Conservation (phyloP, 805 yeast genomes). For the Myxozyma geophila region DNA sequence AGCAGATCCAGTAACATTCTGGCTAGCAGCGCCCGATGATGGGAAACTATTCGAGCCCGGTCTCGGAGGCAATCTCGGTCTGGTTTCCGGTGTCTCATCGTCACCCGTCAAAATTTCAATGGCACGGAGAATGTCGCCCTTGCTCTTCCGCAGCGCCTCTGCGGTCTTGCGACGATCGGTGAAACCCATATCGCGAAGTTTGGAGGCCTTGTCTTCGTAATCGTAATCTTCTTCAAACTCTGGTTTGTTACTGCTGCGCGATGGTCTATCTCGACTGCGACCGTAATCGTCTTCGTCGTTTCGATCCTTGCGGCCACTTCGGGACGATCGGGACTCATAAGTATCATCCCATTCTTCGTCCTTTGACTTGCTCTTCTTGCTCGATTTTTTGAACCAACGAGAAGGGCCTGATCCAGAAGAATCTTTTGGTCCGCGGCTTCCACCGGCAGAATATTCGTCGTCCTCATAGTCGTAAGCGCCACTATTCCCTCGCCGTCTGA, state of each 20-base stretch:
- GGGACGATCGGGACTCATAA: slow-evolving; percentile 4
- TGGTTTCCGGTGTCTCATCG: slow-evolving; percentile 17
- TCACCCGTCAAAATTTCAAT: slow-evolving; percentile 49
- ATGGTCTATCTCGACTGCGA: neutral
- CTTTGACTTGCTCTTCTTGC: slow-evolving; percentile 10
- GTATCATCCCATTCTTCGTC: neutral
- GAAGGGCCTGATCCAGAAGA: slow-evolving; percentile 11
- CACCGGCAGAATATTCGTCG: neutral
- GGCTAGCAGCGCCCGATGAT: slow-evolving; percentile 19
- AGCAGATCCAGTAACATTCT: slow-evolving; percentile 1
- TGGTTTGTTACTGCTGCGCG: slow-evolving; percentile 9
- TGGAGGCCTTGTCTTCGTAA: slow-evolving; percentile 50
- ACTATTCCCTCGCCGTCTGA: slow-evolving; percentile 9
- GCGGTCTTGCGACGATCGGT: slow-evolving; percentile 59
- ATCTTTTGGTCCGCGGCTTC: neutral
- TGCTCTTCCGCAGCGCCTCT: slow-evolving; percentile 64
- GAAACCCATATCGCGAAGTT: slow-evolving; percentile 61
- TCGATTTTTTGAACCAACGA: slow-evolving; percentile 26
- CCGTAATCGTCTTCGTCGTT: slow-evolving; percentile 3
- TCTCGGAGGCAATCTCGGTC: slow-evolving; percentile 29
- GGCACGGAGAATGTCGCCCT: slow-evolving; percentile 66
- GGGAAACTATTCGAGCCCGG: slow-evolving; percentile 22
- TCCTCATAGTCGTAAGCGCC: slow-evolving; percentile 8
- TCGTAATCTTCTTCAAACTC: slow-evolving; percentile 32
- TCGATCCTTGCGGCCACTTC: slow-evolving; percentile 4